These are phyloP conservation scores for Tolypocladium capitatum DNA, from an alignment of 2,329 filamentous ascomycete genomes.

Conservation along the genomic window DNA sequence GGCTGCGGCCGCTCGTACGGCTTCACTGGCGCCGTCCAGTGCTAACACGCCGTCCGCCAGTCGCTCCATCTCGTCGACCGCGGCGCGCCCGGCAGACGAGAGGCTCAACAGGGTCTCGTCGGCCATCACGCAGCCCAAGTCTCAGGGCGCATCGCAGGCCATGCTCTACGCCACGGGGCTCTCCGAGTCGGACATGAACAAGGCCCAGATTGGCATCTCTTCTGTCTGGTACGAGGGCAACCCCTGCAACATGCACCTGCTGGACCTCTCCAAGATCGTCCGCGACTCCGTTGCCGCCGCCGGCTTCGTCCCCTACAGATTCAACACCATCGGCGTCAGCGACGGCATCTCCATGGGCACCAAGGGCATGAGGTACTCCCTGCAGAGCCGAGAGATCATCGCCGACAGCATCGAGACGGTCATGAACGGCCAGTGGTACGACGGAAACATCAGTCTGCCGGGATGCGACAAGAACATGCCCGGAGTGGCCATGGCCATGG, in stretches of 20 bases:
- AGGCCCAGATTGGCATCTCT: constrained; percentile 94
- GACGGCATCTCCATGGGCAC: constrained; percentile 99
- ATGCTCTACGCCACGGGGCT: constrained; percentile 97
- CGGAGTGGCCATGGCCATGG: constrained; percentile 84
- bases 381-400: constrained; percentile 92
- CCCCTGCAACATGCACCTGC: constrained; percentile 97
- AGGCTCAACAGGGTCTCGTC: constrained; percentile 74
- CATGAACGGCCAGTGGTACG: constrained; percentile 98
- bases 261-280: constrained; percentile 75
- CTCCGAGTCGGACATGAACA: constrained; percentile 76
- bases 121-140: constrained; percentile 89
- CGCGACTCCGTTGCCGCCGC: constrained; percentile 49
- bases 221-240: constrained; percentile 98
- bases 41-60: constrained; percentile 15
- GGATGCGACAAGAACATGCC: constrained; percentile 99
- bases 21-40: not conserved
- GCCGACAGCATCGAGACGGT: constrained; percentile 98
- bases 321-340: constrained; percentile 97
- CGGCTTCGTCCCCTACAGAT: constrained; percentile 83
- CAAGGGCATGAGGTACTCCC: constrained; percentile 86
- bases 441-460: constrained; percentile 90
- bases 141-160: constrained; percentile 93
- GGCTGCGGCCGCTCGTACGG: not conserved
- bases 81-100: constrained; percentile 33
- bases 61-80: constrained; percentile 37